These are phyloP conservation scores for Citrus unshiu DNA, from an alignment of 345 rosid genomes.

Conservation along the genomic window DNA sequence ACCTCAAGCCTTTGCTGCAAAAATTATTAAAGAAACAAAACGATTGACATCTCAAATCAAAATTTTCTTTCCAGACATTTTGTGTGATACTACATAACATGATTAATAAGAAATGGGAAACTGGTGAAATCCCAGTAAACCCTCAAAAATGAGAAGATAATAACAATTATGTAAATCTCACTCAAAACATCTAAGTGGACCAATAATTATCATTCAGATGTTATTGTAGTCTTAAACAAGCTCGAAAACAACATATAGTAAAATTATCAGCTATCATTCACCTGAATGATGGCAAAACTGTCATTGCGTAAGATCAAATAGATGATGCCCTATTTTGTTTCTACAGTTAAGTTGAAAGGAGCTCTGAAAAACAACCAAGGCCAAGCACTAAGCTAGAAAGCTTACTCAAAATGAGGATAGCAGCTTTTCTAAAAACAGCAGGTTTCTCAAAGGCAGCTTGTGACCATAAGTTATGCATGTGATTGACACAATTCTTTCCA, in stretches of 20 bases:
- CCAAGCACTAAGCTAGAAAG: neutral
- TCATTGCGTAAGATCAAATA: neutral
- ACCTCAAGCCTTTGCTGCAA: constrained; percentile 70
- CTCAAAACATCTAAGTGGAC: neutral
- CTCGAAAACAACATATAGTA: neutral
- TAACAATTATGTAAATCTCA: neutral
- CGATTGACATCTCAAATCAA: neutral
- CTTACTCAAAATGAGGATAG: neutral
- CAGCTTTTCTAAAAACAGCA: neutral
- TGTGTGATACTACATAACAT: neutral
- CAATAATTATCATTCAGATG: neutral
- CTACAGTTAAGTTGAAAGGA: neutral
- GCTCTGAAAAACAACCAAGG: neutral
- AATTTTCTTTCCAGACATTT: neutral
- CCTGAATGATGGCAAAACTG: neutral
- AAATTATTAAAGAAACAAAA: constrained; percentile 20
- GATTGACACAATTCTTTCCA: neutral
- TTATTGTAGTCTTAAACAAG: neutral
- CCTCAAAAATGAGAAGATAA: neutral
- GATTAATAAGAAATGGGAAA: neutral
- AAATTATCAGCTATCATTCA: neutral
- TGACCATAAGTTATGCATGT: neutral
- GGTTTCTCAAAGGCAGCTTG: neutral
- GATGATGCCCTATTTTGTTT: neutral
- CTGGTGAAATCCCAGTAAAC: neutral